Base-by-base conservation (phyloP, 129 eudicot species). In the Flaveria robusta region DNA sequence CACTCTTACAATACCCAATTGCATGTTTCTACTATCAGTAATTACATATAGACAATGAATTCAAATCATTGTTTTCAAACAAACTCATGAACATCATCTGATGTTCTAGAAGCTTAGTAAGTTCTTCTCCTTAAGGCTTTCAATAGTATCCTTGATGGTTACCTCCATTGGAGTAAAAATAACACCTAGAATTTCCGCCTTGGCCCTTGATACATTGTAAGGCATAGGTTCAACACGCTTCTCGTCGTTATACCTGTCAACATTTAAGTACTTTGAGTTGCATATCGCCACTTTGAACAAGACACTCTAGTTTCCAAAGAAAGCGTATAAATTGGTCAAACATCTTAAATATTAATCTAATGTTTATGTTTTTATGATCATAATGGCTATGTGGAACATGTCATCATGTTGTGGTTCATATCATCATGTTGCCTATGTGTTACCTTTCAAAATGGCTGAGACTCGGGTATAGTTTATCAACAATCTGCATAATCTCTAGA, bases 61-160 rank as follows among this genome's bases (percentile, higher is more conserved):
- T 39, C 13, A 43, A 66, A 14, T 50, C 15, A 15, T 54, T 29
- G 16, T 66, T 12, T 50, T 67, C 9, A 55, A 37, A 49, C 31
- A 55, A 51, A 37, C 47, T 2, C 12, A 77, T 37, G 66, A 46
- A 19, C 59, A 77, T 41, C 43, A 7, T n/a, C 5, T 11, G 14
- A 20, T 76, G 56, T 70, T 13, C 41, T 75, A 82, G 29, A 85
- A 74, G 55, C 58, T 75, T 45, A 82, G 54, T 10, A 76, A 64
- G 41, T 55, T 74, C 79, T 80, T 86, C 74, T 77, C 77, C 68
- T 55, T 80, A 29, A 86, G 37, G 86, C 78, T 72, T 54, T 86
- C 85, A 55, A 86, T 39, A 12, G 83, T 83, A 56, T 86, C 87
- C 70, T 73, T 86, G 58, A 86, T 76, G 72, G 66, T 77, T 13